These are phyloP conservation scores for Ustilago shanxiensis DNA, from an alignment of 1,284 basidiomycete genomes.

Conservation along the genomic window DNA sequence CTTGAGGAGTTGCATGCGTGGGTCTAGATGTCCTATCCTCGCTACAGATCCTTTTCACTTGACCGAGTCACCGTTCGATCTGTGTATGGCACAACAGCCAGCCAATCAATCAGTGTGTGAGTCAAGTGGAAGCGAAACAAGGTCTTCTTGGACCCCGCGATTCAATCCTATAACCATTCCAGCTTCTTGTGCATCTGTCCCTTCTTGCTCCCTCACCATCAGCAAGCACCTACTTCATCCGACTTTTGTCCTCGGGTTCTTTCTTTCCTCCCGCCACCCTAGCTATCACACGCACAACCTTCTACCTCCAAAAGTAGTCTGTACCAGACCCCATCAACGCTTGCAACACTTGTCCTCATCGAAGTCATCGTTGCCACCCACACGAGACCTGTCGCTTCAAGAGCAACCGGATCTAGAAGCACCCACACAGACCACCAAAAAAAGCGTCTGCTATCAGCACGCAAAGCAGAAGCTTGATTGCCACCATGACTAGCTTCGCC, in stretches of 20 bases:
- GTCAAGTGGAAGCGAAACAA: too few relatives aligned
- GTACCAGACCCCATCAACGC: neutral
- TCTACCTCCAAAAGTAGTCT: neutral
- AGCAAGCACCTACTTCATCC: neutral
- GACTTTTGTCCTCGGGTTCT: neutral
- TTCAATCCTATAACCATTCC: neutral
- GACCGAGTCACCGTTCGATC: constrained; percentile 16
- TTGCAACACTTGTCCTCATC: neutral
- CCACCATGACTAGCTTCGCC: constrained; percentile 51
- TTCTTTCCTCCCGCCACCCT: neutral
- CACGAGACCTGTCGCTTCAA: neutral
- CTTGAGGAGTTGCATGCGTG: neutral
- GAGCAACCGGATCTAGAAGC: neutral
- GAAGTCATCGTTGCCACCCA: constrained; percentile 16
- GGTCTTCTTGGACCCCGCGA: constrained; percentile 7
- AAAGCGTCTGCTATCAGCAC: constrained; percentile 10
- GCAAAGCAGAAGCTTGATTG: neutral
- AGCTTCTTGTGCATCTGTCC: neutral
- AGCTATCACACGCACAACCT: neutral
- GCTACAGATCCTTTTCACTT: neutral
- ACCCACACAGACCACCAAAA: neutral
- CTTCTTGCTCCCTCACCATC: constrained; percentile 2
- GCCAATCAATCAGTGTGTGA: neutral
- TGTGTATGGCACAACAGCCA: neutral
- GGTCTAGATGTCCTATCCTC: neutral